A percentile compares a stretch with the other conserved stretches of the same genome.
Conservation (phyloP, 345 rosid genomes). For the Atalantia buxifolia region DNA sequence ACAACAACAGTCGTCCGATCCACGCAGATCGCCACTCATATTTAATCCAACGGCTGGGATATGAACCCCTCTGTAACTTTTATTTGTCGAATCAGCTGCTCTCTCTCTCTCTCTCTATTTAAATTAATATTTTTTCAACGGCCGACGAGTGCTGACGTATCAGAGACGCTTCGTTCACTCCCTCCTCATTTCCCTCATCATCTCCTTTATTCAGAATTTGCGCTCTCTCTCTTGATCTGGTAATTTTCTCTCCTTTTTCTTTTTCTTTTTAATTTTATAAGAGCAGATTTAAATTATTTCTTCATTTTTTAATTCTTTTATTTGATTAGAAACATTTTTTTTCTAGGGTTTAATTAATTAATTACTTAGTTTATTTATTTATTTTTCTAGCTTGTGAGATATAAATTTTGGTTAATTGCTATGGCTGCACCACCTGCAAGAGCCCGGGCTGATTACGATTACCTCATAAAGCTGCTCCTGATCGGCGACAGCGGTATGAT, state of each 20-base stretch:
- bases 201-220: slow-evolving; percentile 29
- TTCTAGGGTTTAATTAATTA: not conserved
- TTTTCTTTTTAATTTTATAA: not conserved
- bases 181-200: slow-evolving; percentile 16
- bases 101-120: not conserved
- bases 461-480: slow-evolving; percentile 63
- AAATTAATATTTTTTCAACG: slow-evolving; percentile 29
- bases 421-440: slow-evolving; percentile 78
- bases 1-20: slow-evolving; percentile 8
- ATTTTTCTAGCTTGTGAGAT: slow-evolving; percentile 4
- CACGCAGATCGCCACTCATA: not conserved
- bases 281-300: not conserved
- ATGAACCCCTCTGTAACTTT: not conserved
- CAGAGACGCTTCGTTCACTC: slow-evolving; percentile 24
- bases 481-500: slow-evolving; percentile 73
- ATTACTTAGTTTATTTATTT: not conserved
- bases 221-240: slow-evolving; percentile 32
- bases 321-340: not conserved
- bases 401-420: slow-evolving; percentile 13
- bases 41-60: slow-evolving; percentile 31
- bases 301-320: not conserved
- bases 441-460: slow-evolving; percentile 81
- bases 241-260: slow-evolving; percentile 14
- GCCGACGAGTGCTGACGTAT: slow-evolving; percentile 44
- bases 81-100: not conserved